Percentiles rank a stretch among this genome's conserved stretches.
Conservation (phyloP, 73 alveolate species). For the Tetrahymena borealis region DNA sequence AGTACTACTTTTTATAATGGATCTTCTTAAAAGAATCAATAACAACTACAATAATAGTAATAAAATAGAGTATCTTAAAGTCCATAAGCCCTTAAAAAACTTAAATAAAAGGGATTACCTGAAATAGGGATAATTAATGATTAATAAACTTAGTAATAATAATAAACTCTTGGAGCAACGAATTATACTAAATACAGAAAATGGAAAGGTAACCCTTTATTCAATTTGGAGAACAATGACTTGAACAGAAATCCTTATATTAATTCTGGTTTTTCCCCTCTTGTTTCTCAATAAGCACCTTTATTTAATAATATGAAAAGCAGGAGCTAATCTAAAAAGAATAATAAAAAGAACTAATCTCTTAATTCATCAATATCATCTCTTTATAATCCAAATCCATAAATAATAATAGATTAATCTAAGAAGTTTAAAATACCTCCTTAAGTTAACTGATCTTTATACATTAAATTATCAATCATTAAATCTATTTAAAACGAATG, state of each 20-base stretch:
- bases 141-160: not conserved
- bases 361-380: not conserved
- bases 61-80: not conserved
- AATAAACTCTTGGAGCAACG: not conserved
- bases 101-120: not conserved
- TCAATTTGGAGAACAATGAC: not conserved
- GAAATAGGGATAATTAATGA: not conserved
- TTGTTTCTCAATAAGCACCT: not conserved
- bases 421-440: not conserved
- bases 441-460: not conserved
- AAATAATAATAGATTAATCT: not conserved
- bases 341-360: not conserved
- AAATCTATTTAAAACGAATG: too few species aligned
- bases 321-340: not conserved
- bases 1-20: not conserved
- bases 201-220: not conserved
- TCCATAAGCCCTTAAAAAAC: not conserved
- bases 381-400: not conserved
- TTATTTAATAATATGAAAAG: not conserved
- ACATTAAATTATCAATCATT: too few species aligned
- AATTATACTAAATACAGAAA: not conserved
- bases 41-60: not conserved
- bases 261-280: not conserved
- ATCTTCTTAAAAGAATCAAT: not conserved
- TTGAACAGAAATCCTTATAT: not conserved